Evolutionary conservation across 2,329 filamentous ascomycete genomes (phyloP).

Genomic region (Ascochyta pisi): DNA sequence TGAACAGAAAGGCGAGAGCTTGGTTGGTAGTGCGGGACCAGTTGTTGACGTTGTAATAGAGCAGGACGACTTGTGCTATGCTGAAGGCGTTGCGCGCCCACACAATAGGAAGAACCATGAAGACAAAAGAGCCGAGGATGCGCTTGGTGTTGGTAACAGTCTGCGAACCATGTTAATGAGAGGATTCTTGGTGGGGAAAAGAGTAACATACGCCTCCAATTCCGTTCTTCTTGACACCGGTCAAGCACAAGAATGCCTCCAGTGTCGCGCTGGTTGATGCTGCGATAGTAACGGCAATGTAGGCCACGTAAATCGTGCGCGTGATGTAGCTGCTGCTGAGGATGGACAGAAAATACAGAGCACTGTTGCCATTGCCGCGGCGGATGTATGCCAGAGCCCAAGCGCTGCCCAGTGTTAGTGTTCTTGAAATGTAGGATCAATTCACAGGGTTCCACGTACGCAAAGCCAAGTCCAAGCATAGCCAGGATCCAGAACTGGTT

Average conservation of each 20-base stretch:
- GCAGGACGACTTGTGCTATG: slow-evolving; percentile 23
- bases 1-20: slow-evolving; percentile 29
- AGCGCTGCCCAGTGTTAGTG: slow-evolving; percentile 4
- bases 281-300: slow-evolving; percentile 17
- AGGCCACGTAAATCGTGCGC: slow-evolving; percentile 19
- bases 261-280: slow-evolving; percentile 21
- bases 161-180: neutral
- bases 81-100: slow-evolving; percentile 27
- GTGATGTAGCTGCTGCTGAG: slow-evolving; percentile 12
- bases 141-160: slow-evolving; percentile 11
- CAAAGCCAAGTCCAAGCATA: slow-evolving; percentile 22
- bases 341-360: slow-evolving; percentile 17
- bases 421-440: neutral
- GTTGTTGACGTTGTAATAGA: slow-evolving; percentile 20
- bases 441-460: slow-evolving; percentile 2
- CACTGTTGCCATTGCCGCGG: slow-evolving; percentile 11
- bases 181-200: no score
- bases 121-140: slow-evolving; percentile 19
- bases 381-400: slow-evolving; percentile 19
- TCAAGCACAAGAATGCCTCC: slow-evolving; percentile 22
- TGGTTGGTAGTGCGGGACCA: slow-evolving; percentile 28
- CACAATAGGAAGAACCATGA: slow-evolving; percentile 23
- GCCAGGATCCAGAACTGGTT: slow-evolving; percentile 25
- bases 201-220: slow-evolving; percentile 17
- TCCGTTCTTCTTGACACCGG: slow-evolving; percentile 24